These are phyloP conservation scores for Tetragonia tetragonoides DNA, from an alignment of 148 eudicot species.

Conservation along the genomic window DNA sequence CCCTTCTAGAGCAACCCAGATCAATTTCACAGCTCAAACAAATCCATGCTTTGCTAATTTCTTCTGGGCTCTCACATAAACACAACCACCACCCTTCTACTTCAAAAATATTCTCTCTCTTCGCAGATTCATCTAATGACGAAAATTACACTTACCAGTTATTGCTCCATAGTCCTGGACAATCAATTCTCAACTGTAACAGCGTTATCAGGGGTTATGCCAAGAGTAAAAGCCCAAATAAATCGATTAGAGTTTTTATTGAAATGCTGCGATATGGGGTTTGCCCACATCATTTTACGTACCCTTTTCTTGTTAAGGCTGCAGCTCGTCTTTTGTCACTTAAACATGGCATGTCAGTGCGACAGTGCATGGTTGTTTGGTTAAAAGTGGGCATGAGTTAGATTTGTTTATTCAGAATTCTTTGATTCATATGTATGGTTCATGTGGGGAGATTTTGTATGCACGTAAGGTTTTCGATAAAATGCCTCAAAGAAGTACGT, in stretches of 20 bases:
- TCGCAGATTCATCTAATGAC: constrained; percentile 38
- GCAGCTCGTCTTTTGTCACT: constrained; percentile 41
- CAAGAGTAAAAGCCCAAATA: constrained; percentile 40
- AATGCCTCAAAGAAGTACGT: constrained; percentile 54
- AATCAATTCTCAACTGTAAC: constrained; percentile 56
- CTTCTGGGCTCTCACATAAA: constrained; percentile 37
- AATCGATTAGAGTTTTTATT: constrained; percentile 39
- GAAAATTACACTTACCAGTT: constrained; percentile 40
- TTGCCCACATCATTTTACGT: constrained; percentile 60
- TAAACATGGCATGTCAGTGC: constrained; percentile 40
- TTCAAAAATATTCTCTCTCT: constrained; percentile 45
- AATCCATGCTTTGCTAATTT: constrained; percentile 52
- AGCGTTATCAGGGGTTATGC: constrained; percentile 57
- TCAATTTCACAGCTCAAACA: constrained; percentile 51
- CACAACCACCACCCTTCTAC: constrained; percentile 32
- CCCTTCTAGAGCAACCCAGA: constrained; percentile 49
- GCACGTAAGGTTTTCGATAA: constrained; percentile 75
- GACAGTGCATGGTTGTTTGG: constrained; percentile 39
- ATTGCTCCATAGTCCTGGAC: constrained; percentile 41
- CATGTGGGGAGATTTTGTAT: constrained; percentile 36
- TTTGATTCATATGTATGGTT: constrained; percentile 67
- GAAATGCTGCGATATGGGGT: constrained; percentile 55
- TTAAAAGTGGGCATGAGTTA: constrained; percentile 45
- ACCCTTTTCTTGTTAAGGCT: constrained; percentile 74
- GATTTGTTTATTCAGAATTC: constrained; percentile 71